Evolutionary conservation across 139 green algal species (phyloP), one percentile per base, ranked within the genome.

Genomic region (Nannochloris sp.): DNA sequence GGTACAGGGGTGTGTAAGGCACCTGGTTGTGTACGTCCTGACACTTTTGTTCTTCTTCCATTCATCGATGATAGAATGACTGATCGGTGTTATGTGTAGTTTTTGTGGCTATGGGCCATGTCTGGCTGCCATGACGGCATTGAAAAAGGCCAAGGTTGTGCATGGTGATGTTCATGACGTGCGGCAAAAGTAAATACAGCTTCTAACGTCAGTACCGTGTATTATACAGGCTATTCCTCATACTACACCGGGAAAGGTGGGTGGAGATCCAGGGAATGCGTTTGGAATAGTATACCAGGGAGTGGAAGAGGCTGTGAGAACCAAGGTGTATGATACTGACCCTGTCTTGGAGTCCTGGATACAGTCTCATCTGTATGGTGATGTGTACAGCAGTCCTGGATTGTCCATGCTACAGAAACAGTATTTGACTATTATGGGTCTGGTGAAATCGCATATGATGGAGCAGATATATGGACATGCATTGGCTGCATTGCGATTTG

Each of bases 401-500:
- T 20, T 85, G 10, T 44, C 49, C 46, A 40, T 87, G 37, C 49
- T 31, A 13, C 64, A 73, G 40, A 84, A 84, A 67, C 74, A 87
- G 76, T 53, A 86, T 57, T 65, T 86, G 4, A 81, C 74, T 30
- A 66, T 62, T 11, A 64, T 70, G 16, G 81, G 79, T 65, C 70
- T 87, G 14, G 65, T 48, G 0, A 56, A 80, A 66, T 74, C 76
- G 0, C 30, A 72, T 67, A 87, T 87, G 81, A 72, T 62, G 10
- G 79, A 86, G 46, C 76, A 87, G 79, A 70, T 87, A 45, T 87
- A 79, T 60, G 77, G 79, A 3, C 81, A 87, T 55, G 50, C 75
- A 10, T 28, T 80, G 1, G 78, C 78, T 56, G 77, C 49, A 2
- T 29, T 79, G 33, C 65, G 74, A 12, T 84, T 84, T 70, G 77